Base-by-base conservation (phyloP, 345 rosid species). In the Gossypium longicalyx region DNA sequence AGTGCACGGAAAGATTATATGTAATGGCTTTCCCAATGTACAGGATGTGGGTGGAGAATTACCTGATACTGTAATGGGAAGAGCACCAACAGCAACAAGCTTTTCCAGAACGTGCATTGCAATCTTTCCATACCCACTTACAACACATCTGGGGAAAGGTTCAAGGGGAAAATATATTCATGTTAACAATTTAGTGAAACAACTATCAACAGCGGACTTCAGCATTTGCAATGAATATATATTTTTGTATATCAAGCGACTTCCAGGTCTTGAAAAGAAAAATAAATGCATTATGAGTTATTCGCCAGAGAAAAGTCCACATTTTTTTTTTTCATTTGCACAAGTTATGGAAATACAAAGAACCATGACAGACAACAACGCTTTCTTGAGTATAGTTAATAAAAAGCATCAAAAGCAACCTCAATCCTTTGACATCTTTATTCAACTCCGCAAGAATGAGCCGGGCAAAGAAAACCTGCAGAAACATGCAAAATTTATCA, bases 51-150 rank as follows among this genome's bases (percentile, higher is more conserved):
- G 45, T 72, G 20, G 54, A 63, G 72, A 74, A 58, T 68, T 81
- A 91, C 99, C 99, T 70, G 99, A 95, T 41, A 95, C 92, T 20
- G 97, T 86, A 27, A 95, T 83, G 11, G 99, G 99, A 80, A 90
- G 77, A 64, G 97, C 99, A 25, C 98, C 99, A 85, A 86, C 89
- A 67, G 97, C 99, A 83, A 90, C 88, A 77, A 95, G 94, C 92
- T 95, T 95, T 82, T 95, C 99, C 59, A 93, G 85, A 77, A 93
- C 99, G 85, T 95, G 99, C 94, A 95, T 81, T 12, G 99, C 97
- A 77, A 95, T 95, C 97, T 95, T 95, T 78, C 99, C 99, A 67
- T 89, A 91, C 79, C 99, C 99, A 77, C 98, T 95, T 74, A 95
- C 97, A 72, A 70, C 94, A 83, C 99, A 95, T 78, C 98, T 95